Percentiles rank a stretch among this genome's conserved stretches.
Evolutionary conservation across 257 asterid species (phyloP).

Genomic region (Solanum ahanhuiri): DNA sequence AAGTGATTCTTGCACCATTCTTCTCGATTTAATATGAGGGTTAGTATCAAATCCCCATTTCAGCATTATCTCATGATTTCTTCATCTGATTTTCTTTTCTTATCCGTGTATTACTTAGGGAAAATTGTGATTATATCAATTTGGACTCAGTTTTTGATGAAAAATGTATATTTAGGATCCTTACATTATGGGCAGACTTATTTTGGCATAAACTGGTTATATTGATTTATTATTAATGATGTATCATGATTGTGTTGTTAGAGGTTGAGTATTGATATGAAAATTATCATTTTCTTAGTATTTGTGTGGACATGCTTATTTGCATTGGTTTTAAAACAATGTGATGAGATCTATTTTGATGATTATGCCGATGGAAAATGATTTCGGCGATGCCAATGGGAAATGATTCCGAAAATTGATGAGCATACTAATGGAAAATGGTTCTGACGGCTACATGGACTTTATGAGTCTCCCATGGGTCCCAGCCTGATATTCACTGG

Average conservation of each 20-base stretch:
- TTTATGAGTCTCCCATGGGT: background rate
- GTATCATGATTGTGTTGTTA: too few relatives aligned
- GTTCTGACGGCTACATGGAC: background rate
- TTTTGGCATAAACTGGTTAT: background rate
- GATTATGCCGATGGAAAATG: background rate
- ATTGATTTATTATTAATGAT: background rate
- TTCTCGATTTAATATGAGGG: too few relatives aligned
- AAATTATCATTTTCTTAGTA: background rate
- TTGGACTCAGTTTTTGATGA: too few relatives aligned
- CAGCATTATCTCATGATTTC: too few relatives aligned
- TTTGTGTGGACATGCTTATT: background rate
- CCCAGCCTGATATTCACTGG: background rate
- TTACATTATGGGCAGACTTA: background rate
- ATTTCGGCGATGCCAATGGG: background rate
- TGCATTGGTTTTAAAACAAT: background rate
- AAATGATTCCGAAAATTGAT: too few relatives aligned
- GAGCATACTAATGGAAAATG: background rate
- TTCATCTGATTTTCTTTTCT: too few relatives aligned
- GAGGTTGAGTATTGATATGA: too few relatives aligned
- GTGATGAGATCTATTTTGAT: background rate
- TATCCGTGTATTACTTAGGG: too few relatives aligned
- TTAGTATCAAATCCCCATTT: too few relatives aligned
- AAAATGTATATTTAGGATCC: background rate
- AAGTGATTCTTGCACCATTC: too few relatives aligned
- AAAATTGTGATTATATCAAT: too few relatives aligned